Conservation (phyloP, 495 filamentous ascomycete species). For the Aspergillus egyptiacus region DNA sequence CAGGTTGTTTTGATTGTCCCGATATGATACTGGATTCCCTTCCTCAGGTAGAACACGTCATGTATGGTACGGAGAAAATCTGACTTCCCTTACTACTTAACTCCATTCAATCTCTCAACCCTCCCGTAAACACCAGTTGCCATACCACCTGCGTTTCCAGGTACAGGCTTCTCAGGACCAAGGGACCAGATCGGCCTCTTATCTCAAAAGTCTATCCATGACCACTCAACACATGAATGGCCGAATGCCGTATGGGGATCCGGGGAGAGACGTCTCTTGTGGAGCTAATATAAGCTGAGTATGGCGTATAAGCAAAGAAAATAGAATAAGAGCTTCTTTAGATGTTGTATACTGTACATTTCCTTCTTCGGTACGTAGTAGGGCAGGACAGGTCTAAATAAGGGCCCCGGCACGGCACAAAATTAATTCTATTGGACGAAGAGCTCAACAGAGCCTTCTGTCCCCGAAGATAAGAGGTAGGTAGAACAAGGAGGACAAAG, state of each 20-base stretch:
- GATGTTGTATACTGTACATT: slow-evolving; percentile 9
- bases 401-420: neutral
- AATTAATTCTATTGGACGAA: neutral
- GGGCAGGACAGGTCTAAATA: neutral
- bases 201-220: neutral
- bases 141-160: too few relatives aligned
- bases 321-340: neutral
- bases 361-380: neutral
- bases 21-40: slow-evolving; percentile 15
- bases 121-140: too few relatives aligned
- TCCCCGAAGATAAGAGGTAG: neutral
- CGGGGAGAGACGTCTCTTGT: too few relatives aligned
- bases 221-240: neutral
- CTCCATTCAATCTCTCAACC: too few relatives aligned
- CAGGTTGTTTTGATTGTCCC: slow-evolving; percentile 9
- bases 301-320: neutral
- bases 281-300: neutral
- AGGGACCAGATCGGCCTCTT: too few relatives aligned
- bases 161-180: too few relatives aligned
- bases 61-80: slow-evolving; percentile 30
- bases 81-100: slow-evolving; percentile 12
- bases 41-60: slow-evolving; percentile 18
- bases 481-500: neutral
- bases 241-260: too few relatives aligned
- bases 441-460: neutral